Evolutionary conservation across 371 early-diverging fungal genomes (phyloP).

Genomic region (Ordospora colligata): DNA sequence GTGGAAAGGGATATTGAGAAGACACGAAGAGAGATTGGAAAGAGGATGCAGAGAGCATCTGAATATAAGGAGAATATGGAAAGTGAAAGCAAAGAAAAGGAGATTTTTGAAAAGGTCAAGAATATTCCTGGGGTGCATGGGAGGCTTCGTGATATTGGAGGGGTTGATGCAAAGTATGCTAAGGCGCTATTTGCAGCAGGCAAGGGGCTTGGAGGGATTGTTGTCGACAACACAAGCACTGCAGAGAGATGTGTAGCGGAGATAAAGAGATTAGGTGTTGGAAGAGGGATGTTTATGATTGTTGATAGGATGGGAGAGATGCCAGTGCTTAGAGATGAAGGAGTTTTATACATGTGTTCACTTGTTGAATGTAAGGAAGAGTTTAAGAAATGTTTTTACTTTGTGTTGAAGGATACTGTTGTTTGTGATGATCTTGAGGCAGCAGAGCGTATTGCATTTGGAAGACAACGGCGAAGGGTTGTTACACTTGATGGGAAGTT

Average conservation of each 20-base stretch:
- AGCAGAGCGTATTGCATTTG: constrained; percentile 80
- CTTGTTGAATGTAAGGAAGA: constrained; percentile 69
- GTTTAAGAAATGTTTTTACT: constrained; percentile 77
- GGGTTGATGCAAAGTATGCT: constrained; percentile 82
- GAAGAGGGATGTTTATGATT: constrained; percentile 78
- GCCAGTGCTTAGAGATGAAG: constrained; percentile 57
- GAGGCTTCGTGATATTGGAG: constrained; percentile 84
- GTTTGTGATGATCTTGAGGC: constrained; percentile 76
- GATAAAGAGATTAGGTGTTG: constrained; percentile 72
- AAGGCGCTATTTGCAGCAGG: constrained; percentile 87
- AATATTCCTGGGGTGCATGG: constrained; percentile 64
- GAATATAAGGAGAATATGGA: constrained; percentile 29
- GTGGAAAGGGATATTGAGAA: constrained; percentile 22
- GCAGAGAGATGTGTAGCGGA: constrained; percentile 83
- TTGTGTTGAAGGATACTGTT: constrained; percentile 77
- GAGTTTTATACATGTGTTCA: constrained; percentile 70
- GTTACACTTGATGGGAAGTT: constrained; percentile 89
- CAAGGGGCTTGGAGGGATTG: constrained; percentile 73
- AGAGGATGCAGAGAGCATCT: constrained; percentile 17
- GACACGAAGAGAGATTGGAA: constrained; percentile 28
- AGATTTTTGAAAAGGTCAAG: constrained; percentile 29
- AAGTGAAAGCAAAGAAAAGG: constrained; percentile 23
- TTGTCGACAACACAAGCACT: constrained; percentile 80
- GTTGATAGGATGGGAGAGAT: constrained; percentile 63
- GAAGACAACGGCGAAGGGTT: constrained; percentile 71